Evolutionary conservation across 495 filamentous ascomycete genomes (phyloP), one percentile per base, ranked within the genome.

Genomic region (Copromyces sp.): DNA sequence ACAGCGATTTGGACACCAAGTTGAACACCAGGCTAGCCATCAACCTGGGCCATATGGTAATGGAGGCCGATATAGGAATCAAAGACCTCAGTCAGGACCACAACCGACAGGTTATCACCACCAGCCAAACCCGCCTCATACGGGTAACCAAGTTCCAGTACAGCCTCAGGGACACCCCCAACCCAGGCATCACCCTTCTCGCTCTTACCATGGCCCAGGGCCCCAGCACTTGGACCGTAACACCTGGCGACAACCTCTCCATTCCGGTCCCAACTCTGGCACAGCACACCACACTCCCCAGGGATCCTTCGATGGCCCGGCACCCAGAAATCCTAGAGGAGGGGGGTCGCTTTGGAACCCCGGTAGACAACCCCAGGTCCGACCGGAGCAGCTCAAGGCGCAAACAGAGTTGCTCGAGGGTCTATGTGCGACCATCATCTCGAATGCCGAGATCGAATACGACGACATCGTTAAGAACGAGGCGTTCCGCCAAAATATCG

Each of bases 401-500:
- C 86, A 89, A 76, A 75, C 79, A 6, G 76, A 75, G 3, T 77
- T 86, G 61, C 83, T 90, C 17, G 84, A 88, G 24, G 71, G 69
- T 2, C 76, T 89, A 6, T 84, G 84, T 32, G 65, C 78, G 35
- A 76, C 78, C 11, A 77, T 84, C 40, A 78, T 89, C 38, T 72
- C 79, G 0, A 78, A 76, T 45, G 83, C 83, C 12, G 85, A 85
- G 72, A 89, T 90, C 9, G 79, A 82, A 72, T 71, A 73, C 0
- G 77, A 79, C 11, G 92, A 94, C 75, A 83, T 87, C 38, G 74
- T 80, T 7, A 84, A 88, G 72, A 94, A 93, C 75, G 89, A 93
- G 76, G 75, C 73, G 0, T 90, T 94, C 73, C 84, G 91, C 71
- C 53, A 72, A 65, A 75, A 76, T 20, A 84, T 94, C 8, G 88